These are phyloP conservation scores for Kregervanrija pseudodelftensis DNA, from an alignment of 805 yeast species.

Conservation along the genomic window DNA sequence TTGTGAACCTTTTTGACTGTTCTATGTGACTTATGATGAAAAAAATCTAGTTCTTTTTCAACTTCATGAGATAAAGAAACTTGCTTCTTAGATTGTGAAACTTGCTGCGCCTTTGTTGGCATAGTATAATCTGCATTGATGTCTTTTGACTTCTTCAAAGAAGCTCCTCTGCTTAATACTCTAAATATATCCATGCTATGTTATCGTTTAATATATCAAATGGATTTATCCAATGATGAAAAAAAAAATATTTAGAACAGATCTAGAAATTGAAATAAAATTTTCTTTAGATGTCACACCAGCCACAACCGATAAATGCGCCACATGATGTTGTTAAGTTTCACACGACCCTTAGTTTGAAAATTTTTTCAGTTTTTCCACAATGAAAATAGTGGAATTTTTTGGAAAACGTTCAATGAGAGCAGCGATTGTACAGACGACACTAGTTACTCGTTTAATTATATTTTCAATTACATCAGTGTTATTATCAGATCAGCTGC, in stretches of 20 bases:
- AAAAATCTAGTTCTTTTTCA: conserved; percentile 77
- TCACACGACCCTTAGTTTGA: neutral
- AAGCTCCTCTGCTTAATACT: conserved; percentile 80
- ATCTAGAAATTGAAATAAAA: neutral
- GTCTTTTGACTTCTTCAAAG: conserved; percentile 51
- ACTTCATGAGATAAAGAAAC: conserved; percentile 41
- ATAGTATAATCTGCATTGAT: conserved; percentile 36
- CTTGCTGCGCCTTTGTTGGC: conserved; percentile 18
- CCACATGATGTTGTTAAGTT: too few species aligned
- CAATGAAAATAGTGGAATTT: neutral
- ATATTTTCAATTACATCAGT: too few species aligned
- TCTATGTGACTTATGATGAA: conserved; percentile 46
- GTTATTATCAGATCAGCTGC: too few species aligned
- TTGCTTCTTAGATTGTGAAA: conserved; percentile 27
- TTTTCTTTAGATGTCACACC: neutral
- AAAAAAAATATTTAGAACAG: neutral
- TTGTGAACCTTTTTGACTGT: conserved; percentile 6
- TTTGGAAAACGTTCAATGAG: too few species aligned
- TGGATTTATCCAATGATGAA: neutral
- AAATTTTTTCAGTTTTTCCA: neutral
- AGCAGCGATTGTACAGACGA: too few species aligned
- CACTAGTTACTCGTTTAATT: too few species aligned
- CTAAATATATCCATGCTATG: conserved; percentile 77
- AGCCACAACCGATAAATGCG: too few species aligned
- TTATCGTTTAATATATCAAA: neutral